Base-by-base conservation (phyloP, 2,329 filamentous ascomycete species). In the Chalara sp. region DNA sequence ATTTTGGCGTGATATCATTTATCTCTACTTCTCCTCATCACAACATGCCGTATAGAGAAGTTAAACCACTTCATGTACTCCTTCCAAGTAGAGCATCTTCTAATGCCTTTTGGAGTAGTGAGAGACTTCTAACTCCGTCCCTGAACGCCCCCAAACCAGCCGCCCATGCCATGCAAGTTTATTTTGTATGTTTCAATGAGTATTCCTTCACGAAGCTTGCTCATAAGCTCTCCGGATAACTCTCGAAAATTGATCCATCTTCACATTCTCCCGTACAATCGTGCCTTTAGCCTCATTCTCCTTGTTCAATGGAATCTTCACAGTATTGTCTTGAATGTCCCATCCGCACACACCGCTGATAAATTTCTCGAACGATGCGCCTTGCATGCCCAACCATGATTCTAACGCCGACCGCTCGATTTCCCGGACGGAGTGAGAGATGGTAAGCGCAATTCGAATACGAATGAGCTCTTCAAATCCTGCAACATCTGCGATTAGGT, bases 271-370 rank as follows among this genome's bases (percentile, higher is more conserved):
- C 63, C 91, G 82, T 65, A 96, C 95, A 69, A 96, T 87, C 40
- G 90, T 86, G 70, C 93, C 93, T 77, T 95, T 89, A 43, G 90
- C 93, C 80, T 97, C 92, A 69, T 96, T 96, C 73, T 99, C 93
- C 66, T 93, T 88, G 75, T 99, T 99, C 65, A 85, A 76, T 50
- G 93, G 93, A 51, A 99, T 81, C 68, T 81, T 81, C 56, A 96
- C 84, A 42, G 73, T 65, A n/a, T 68, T 66, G 32, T 76, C 75
- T 49, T 76, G 81, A 41, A 96, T 78, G 62, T 80, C 81, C 90
- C 92, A 99, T 58, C 87, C 89, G 65, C 87, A 93, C 8, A 92
- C 87, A 68, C 92, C 88, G 51, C 81, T 79, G 60, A 93, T 81
- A 61, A 95, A 95, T 71, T 89, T 89, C 62, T 79, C 76, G 46